Conservation (phyloP, 1,139 yeast species). For the Pichia sp. region DNA sequence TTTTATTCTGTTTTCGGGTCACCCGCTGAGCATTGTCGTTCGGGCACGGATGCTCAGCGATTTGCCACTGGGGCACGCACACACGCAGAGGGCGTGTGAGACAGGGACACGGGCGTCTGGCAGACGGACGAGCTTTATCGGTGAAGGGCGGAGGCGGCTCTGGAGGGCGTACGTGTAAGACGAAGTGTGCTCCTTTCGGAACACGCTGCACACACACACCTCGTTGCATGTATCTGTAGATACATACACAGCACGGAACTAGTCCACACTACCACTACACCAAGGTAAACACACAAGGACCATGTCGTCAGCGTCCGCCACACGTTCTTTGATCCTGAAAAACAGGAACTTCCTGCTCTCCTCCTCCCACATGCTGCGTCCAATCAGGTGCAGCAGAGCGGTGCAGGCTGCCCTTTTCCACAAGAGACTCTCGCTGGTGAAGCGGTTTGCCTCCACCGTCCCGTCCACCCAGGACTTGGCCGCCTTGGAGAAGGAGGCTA, state of each 20-base stretch:
- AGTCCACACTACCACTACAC: background rate
- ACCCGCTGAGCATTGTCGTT: background rate
- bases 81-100: background rate
- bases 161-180: too few relatives aligned
- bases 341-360: background rate
- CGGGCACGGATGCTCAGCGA: background rate
- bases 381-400: background rate
- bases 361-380: background rate
- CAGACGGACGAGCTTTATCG: background rate
- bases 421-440: background rate
- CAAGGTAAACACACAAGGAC: background rate
- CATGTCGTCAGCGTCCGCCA: background rate
- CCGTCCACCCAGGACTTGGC: conserved; percentile 42
- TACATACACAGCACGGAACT: background rate
- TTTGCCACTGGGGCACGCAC: background rate
- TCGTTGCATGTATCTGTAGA: background rate
- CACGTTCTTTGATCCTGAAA: background rate
- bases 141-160: background rate
- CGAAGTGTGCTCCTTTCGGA: too few relatives aligned
- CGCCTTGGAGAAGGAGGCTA: conserved; percentile 77
- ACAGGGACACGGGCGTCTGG: background rate
- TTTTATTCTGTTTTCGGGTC: background rate
- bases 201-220: too few relatives aligned
- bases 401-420: background rate
- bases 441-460: conserved; percentile 15